Evolutionary conservation across 1,139 yeast species (phyloP).

Genomic region (Taphrina wiesneri): DNA sequence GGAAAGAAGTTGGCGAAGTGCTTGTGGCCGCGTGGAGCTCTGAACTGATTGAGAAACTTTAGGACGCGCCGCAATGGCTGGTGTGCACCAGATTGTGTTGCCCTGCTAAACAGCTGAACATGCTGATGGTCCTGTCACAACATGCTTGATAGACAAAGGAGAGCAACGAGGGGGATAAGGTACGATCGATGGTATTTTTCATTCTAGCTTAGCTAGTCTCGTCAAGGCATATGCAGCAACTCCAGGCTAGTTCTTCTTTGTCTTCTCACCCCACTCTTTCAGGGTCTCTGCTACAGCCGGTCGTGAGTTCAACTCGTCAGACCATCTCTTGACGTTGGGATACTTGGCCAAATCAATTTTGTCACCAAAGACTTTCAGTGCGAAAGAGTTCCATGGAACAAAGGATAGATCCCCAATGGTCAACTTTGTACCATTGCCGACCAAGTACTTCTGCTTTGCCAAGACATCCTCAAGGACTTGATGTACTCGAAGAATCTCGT

Average conservation of each 20-base stretch:
- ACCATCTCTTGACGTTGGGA: slow-evolving; percentile 22
- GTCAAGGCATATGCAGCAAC: too few species aligned
- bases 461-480: slow-evolving; percentile 94
- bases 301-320: slow-evolving; percentile 16
- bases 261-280: slow-evolving; percentile 19
- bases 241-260: neutral
- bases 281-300: slow-evolving; percentile 23
- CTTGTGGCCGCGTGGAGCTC: slow-evolving; percentile 13
- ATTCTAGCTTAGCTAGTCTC: neutral
- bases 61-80: neutral
- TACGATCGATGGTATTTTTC: neutral
- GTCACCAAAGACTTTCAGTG: slow-evolving; percentile 27
- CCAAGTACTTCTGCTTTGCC: slow-evolving; percentile 82
- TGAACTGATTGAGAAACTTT: neutral
- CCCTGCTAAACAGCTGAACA: too few species aligned
- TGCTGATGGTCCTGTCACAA: too few species aligned
- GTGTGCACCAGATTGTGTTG: neutral
- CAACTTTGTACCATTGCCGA: slow-evolving; percentile 32
- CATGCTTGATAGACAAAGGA: too few species aligned
- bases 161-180: too few species aligned
- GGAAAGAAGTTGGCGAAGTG: neutral
- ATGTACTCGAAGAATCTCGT: slow-evolving; percentile 89
- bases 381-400: slow-evolving; percentile 32
- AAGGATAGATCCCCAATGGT: slow-evolving; percentile 36
- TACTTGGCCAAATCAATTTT: slow-evolving; percentile 17